phyloP scores from a whole-genome alignment of 2,329 filamentous ascomycete genomes.

The Neurospora sp. region DNA sequence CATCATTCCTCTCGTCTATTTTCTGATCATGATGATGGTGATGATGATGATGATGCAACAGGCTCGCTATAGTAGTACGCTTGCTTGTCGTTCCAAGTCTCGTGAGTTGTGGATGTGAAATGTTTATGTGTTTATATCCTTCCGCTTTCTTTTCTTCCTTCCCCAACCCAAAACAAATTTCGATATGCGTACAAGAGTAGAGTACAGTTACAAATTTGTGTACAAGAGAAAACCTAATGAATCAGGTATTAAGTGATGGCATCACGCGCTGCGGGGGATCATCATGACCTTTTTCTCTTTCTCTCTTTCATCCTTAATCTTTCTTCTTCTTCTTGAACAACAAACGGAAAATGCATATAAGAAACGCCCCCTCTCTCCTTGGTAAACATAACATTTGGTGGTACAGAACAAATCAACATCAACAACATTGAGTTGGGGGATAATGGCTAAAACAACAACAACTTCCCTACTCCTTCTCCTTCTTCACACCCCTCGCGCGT shows the following conservation, averaged over 20 bases:
- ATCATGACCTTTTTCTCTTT: neutral
- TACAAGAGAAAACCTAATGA: neutral
- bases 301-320: neutral
- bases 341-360: neutral
- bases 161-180: neutral
- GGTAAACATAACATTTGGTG: constrained; percentile 1
- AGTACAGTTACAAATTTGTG: neutral
- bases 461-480: neutral
- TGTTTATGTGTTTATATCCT: neutral
- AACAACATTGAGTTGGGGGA: constrained; percentile 1
- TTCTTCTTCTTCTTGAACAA: neutral
- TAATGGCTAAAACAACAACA: neutral
- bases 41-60: neutral
- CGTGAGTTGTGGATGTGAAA: neutral
- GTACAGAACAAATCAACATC: neutral
- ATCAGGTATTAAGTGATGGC: neutral
- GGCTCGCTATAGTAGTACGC: neutral
- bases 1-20: neutral
- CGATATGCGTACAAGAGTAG: neutral
- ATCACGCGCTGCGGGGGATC: neutral
- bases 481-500: neutral
- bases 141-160: neutral
- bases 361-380: neutral
- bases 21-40: too few relatives aligned
- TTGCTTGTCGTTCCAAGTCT: neutral